Evolutionary conservation across 2,329 filamentous ascomycete genomes (phyloP), one percentile per base, ranked within the genome.

Genomic region (Talaromyces piceae): DNA sequence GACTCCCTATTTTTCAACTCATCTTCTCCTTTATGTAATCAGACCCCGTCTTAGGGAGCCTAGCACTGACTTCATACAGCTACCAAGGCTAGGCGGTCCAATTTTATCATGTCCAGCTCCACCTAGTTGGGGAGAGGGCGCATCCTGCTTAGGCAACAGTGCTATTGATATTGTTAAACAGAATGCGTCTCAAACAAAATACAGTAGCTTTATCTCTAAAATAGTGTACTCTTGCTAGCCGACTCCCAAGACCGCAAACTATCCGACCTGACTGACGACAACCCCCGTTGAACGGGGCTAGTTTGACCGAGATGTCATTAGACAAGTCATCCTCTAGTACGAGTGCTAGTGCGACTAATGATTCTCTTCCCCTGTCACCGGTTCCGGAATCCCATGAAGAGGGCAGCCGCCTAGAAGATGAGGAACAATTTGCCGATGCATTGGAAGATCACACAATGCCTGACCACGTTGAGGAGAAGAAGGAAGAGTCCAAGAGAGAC

Each of bases 351-450:
- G 41, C 22, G 12, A 37, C 30, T 20, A 31, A 47, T 11, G 45
- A 43, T 41, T 49, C 46, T 3, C 41, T 47, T 18, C 20, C 52
- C 12, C 18, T 54, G 27, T 54, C 52, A 11, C 52, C 52, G 16
- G 54, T 50, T n/a, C 44, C 45, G 11, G 54, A 54, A 41, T 47
- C 52, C 33, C 47, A 49, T 30, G 45, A 46, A 30, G 52, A 55
- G n/a, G 54, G 54, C 12, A 49, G 54, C 20, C 20, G 26, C 3
- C 27, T 50, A 11, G 51, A 54, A 28, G 51, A 53, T 16, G 51
- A 53, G 9, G 54, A 50, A 18, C 45, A 50, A 27, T 49, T 51
- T 8, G 51, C 52, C 18, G 51, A 56, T 22, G 54, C 52, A 16
- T 45, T 53, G 18, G 51, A 54, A 27, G 51, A 48, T 28, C 41